Evolutionary conservation across 176 grass and related monocot species (phyloP), one percentile per base, ranked within the genome.

Genomic region (Paspalum vaginatum): DNA sequence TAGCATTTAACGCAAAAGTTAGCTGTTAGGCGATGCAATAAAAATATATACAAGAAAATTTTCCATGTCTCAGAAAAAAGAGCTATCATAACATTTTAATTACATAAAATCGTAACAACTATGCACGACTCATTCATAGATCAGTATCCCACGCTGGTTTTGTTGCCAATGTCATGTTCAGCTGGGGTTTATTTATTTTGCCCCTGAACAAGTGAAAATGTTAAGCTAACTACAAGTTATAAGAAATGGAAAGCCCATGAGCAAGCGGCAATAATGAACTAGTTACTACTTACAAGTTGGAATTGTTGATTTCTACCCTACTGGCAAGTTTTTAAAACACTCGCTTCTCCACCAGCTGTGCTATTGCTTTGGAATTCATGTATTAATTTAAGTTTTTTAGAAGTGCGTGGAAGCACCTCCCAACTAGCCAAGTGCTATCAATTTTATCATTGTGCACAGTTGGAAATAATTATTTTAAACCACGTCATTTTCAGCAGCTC

Each of bases 401-500:
- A 56, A 56, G 71, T 56, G 51, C 18, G 32, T 56, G 38, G 27
- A 56, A 74, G 71, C 71, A 74, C 32, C 51, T 41, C 1, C 9
- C 32, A 41, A 74, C 18, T 41, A n/a, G 71, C 3, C 11, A 41
- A 55, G 71, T 55, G 18, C 32, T 74, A 13, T 54, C 18, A 40
- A 17, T 73, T 72, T 55, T 37, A 48, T 27, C n/a, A 75, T 20
- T 26, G 44, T 26, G 21, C 40, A 77, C 48, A 62, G 17, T 47
- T 20, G 0, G 21, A 20, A 48, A 24, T 4, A 20, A 13, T 7
- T 7, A 7, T 62, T 62, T 26, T 38, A 65, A 51, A 74, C 13
- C 71, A 54, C 55, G 71, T 40, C 71, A 56, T 56, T 74, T 54
- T 74, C 71, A 74, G 14, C 50, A 14, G 50, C 12, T 74, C 70